Evolutionary conservation across 345 rosid species (phyloP), one percentile per base, ranked within the genome.

Genomic region (Reutealis trisperma): DNA sequence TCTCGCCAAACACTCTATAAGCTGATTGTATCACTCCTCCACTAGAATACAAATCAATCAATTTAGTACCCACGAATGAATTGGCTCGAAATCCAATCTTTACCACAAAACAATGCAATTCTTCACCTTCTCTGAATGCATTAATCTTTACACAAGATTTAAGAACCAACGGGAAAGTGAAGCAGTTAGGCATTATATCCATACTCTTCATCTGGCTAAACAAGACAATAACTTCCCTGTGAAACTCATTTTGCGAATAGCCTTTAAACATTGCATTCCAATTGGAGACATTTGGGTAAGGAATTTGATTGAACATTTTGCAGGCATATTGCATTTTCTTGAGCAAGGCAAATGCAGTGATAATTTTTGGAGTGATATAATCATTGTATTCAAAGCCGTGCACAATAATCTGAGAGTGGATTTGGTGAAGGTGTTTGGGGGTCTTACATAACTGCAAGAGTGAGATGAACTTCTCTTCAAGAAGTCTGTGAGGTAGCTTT

Each of bases 241-340:
- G 77, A 45, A 67, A 62, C 25, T 83, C 88, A 8, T 83, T 83
- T 12, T 64, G 81, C 7, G 78, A 76, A 74, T 85, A 89, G 64
- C 93, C 95, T 54, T 81, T 89, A 34, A 93, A 76, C 90, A 90
- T 79, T 8, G 92, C 90, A 44, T 95, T 95, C 92, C 91, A 90
- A 41, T 78, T 76, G 2, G 88, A 74, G 25, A 76, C 86, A 62
- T 77, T 85, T 41, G 87, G 91, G 15, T 81, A 73, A 66, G 86
- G 74, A 76, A 89, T 89, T 90, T 75, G 81, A 76, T 92, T 92
- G 79, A 95, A 95, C 90, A 93, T 32, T 42, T 86, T 84, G 82
- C 78, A 92, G 64, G 98, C 98, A 72, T 80, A 18, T 2, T 76
- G 64, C 80, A 83, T 81, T 63, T 78, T 77, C 80, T 82, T 80